A percentile compares a stretch with the other conserved stretches of the same genome.
Evolutionary conservation across 495 filamentous ascomycete species (phyloP).

Genomic region (Xylaria cubensis): DNA sequence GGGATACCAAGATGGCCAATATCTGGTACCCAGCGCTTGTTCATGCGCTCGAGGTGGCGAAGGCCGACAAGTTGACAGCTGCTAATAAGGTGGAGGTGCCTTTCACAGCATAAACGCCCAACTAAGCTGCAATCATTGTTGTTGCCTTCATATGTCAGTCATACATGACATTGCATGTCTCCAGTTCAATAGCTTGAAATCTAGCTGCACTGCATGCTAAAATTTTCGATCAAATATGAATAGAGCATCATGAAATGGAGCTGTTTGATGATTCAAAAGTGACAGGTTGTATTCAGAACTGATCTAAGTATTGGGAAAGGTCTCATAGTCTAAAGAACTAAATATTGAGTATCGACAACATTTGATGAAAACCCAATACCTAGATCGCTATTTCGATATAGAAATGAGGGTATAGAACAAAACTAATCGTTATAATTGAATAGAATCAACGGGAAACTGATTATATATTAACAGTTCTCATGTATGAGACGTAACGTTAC

Average conservation of each 20-base stretch:
- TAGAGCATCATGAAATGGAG: neutral
- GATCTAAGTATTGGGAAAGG: neutral
- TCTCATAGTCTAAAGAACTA: neutral
- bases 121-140: too few relatives aligned
- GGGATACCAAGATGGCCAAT: constrained; percentile 55
- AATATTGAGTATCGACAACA: neutral
- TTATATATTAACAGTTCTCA: neutral
- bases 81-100: constrained; percentile 32
- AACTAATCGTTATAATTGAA: neutral
- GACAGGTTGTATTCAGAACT: neutral
- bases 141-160: neutral
- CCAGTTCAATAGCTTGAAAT: neutral
- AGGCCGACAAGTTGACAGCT: constrained; percentile 32
- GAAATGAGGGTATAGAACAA: neutral
- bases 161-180: neutral
- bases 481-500: neutral
- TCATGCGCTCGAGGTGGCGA: constrained; percentile 44
- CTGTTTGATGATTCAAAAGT: neutral
- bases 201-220: neutral
- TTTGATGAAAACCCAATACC: neutral
- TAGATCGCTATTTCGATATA: neutral
- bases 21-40: constrained; percentile 54
- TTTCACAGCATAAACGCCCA: constrained; percentile 26
- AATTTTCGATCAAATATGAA: neutral
- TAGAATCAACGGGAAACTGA: neutral